phyloP scores from a whole-genome alignment of 108 stramenopile species.

The Skeletonema grethae region DNA sequence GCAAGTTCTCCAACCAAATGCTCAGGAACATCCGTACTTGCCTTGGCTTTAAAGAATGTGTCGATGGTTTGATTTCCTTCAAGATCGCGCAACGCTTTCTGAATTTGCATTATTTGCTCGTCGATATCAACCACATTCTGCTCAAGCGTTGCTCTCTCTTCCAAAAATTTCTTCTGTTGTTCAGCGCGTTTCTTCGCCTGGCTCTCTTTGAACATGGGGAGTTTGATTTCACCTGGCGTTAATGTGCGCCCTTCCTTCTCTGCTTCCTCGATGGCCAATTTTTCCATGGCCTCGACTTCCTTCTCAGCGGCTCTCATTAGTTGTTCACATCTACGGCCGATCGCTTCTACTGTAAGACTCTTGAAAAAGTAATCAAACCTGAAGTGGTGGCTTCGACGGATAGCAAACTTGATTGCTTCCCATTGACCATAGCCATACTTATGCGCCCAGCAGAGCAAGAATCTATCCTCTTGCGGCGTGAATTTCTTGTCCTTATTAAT shows the following conservation, averaged over 20 bases:
- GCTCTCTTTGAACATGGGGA: constrained; percentile 71
- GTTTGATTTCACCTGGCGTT: constrained; percentile 40
- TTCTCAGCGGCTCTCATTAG: constrained; percentile 85
- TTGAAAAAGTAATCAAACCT: constrained; percentile 87
- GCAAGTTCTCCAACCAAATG: constrained; percentile 31
- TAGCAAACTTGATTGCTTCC: constrained; percentile 88
- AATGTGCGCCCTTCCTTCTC: constrained; percentile 50
- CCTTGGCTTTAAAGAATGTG: constrained; percentile 16
- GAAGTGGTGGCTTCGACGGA: constrained; percentile 78
- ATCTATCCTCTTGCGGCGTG: constrained; percentile 47
- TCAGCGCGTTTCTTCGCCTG: constrained; percentile 54
- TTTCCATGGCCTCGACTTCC: constrained; percentile 82
- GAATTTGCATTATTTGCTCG: constrained; percentile 65
- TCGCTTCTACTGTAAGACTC: constrained; percentile 45
- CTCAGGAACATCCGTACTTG: constrained; percentile 31
- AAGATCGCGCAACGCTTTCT: constrained; percentile 65
- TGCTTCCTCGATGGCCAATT: constrained; percentile 62
- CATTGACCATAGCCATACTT: constrained; percentile 90
- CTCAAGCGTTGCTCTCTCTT: constrained; percentile 58
- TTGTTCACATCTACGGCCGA: constrained; percentile 80
- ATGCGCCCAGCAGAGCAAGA: constrained; percentile 62
- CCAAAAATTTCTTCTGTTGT: constrained; percentile 47
- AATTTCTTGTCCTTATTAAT: constrained; percentile 59
- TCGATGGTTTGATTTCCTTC: constrained; percentile 36
- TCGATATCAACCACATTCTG: constrained; percentile 76